Evolutionary conservation across 2,329 filamentous ascomycete genomes (phyloP).

Genomic region (Arthrobotrys sphaeroides): DNA sequence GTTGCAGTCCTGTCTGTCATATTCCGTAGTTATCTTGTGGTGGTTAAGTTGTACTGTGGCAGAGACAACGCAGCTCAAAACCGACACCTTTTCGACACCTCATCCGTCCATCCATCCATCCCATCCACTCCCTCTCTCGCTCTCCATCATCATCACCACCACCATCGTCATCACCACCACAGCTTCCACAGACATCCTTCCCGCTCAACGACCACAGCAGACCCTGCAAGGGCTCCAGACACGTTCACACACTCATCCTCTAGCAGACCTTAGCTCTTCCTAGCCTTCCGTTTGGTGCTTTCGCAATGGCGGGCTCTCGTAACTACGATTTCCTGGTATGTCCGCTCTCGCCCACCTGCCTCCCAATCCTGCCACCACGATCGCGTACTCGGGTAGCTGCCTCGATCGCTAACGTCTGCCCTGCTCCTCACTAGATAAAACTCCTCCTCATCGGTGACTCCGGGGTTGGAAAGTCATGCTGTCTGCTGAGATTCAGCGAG

Average conservation of each 20-base stretch:
- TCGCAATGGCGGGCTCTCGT: conserved; percentile 87
- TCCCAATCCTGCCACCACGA: conserved; percentile 46
- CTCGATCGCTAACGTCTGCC: conserved; percentile 57
- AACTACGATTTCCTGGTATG: conserved; percentile 99
- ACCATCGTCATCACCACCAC: not conserved
- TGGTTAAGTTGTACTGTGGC: not conserved
- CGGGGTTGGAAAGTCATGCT: conserved; percentile 96
- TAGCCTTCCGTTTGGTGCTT: conserved; percentile 17
- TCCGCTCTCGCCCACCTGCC: conserved; percentile 55
- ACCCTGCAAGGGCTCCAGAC: not conserved
- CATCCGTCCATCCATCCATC: not conserved
- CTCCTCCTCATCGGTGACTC: conserved; percentile 96
- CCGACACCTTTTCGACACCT: conserved; percentile 23
- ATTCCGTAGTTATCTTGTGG: no score
- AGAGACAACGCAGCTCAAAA: conserved; percentile 6
- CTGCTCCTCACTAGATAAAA: conserved; percentile 76
- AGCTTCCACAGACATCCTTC: not conserved
- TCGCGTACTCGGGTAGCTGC: conserved; percentile 54
- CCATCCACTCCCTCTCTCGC: conserved; percentile 13
- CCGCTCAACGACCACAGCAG: not conserved
- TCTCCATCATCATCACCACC: not conserved
- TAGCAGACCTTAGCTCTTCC: not conserved
- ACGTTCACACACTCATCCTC: not conserved
- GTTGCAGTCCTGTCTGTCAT: not conserved
- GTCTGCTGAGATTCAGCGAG: conserved; percentile 93